Evolutionary conservation across 495 filamentous ascomycete species (phyloP).

Genomic region (Xylaria sp.): DNA sequence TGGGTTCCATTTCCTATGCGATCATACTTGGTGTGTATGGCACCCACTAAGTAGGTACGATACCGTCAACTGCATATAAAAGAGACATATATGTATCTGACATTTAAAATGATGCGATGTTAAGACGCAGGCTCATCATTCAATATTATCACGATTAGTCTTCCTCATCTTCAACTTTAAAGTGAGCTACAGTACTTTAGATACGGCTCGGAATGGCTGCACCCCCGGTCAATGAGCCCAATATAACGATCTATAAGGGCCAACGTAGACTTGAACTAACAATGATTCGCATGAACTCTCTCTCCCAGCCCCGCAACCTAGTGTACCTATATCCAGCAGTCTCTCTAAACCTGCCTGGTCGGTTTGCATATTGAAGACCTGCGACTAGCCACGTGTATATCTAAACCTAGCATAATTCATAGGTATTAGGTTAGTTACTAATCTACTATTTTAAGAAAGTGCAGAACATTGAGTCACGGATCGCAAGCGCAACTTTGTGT

Average conservation of each 20-base stretch:
- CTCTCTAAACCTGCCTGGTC: neutral
- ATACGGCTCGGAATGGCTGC: neutral
- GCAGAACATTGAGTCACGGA: neutral
- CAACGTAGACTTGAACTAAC: neutral
- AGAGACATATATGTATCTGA: neutral
- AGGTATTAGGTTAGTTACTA: neutral
- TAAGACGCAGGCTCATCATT: neutral
- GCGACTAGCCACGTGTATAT: neutral
- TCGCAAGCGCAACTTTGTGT: neutral
- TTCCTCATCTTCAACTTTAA: neutral
- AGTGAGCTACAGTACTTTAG: neutral
- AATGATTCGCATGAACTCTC: neutral
- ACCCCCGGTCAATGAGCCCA: neutral
- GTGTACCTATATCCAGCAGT: neutral
- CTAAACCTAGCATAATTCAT: neutral
- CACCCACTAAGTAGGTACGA: too few species aligned
- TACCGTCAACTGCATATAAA: neutral
- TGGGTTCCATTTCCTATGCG: neutral
- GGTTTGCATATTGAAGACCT: neutral
- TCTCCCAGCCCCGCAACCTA: too few species aligned
- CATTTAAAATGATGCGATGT: neutral
- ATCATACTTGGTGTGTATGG: neutral
- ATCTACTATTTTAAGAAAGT: neutral
- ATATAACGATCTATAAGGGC: neutral
- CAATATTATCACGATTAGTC: neutral